These are phyloP conservation scores for Fusarium bactridioides DNA, from an alignment of 2,329 filamentous ascomycete species.

Conservation along the genomic window DNA sequence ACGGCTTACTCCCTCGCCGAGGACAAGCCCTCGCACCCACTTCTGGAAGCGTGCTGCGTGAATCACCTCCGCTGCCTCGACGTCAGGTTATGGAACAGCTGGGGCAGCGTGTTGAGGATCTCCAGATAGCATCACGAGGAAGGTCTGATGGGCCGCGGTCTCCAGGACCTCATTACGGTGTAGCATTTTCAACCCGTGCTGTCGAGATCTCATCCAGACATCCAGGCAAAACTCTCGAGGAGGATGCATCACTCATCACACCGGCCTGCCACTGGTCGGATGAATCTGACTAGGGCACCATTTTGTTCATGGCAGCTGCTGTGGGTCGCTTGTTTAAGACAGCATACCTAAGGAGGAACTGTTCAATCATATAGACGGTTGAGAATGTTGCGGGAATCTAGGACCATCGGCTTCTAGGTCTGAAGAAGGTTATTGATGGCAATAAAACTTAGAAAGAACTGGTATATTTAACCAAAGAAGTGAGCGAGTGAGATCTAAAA, in stretches of 20 bases:
- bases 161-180: fast-evolving
- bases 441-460: fast-evolving
- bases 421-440: fast-evolving
- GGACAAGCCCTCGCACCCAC: neutral
- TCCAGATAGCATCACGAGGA: fast-evolving
- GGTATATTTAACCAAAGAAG: neutral
- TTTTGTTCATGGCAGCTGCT: fast-evolving
- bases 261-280: neutral
- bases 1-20: fast-evolving
- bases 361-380: fast-evolving
- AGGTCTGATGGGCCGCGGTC: fast-evolving
- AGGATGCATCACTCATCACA: neutral
- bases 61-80: neutral
- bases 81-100: neutral
- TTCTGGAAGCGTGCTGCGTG: neutral
- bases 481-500: fast-evolving
- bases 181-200: neutral
- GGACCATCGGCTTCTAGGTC: fast-evolving
- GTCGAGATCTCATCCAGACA: too few relatives aligned
- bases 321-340: fast-evolving
- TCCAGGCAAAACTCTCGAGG: too few relatives aligned
- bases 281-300: neutral
- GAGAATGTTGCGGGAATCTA: fast-evolving
- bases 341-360: fast-evolving
- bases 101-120: neutral